phyloP scores from a whole-genome alignment of 2,329 filamentous ascomycete genomes.

The Xylariaceae sp. region DNA sequence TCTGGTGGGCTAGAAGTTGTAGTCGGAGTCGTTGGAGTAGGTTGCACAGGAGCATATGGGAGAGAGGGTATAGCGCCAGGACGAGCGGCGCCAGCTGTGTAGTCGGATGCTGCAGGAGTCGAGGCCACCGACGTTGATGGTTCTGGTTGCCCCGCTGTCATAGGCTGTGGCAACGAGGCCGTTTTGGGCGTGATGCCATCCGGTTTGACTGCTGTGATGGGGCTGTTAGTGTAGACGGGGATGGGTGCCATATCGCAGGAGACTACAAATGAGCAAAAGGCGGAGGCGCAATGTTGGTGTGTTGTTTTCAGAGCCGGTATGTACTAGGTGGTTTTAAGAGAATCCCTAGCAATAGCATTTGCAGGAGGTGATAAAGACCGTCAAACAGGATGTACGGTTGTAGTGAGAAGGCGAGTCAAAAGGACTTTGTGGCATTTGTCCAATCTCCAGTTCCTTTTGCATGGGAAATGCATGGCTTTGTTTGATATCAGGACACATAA shows the following conservation, averaged over 20 bases:
- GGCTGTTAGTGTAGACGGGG: conserved; percentile 53
- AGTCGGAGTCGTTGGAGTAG: conserved; percentile 37
- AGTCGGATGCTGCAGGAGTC: conserved; percentile 26
- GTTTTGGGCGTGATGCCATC: conserved; percentile 32
- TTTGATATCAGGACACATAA: too few species aligned
- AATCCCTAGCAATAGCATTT: too few species aligned
- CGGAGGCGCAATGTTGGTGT: neutral
- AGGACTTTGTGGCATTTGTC: too few species aligned
- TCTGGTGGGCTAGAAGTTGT: conserved; percentile 40
- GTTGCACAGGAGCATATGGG: conserved; percentile 34
- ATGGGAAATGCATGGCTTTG: too few species aligned
- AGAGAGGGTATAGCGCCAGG: conserved; percentile 43
- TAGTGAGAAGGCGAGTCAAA: too few species aligned
- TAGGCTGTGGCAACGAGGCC: conserved; percentile 8
- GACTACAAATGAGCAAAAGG: too few species aligned
- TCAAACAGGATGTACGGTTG: too few species aligned
- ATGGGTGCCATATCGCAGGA: conserved; percentile 49
- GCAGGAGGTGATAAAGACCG: too few species aligned
- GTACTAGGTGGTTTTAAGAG: neutral
- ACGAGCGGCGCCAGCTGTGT: conserved; percentile 36
- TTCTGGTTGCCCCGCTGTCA: conserved; percentile 11
- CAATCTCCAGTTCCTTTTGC: too few species aligned
- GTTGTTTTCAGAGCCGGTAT: neutral
- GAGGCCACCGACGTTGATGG: conserved; percentile 24
- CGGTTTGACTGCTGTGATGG: conserved; percentile 47